Base-by-base conservation (phyloP, 2,329 filamentous ascomycete species). In the Sarocladium brachiariae region DNA sequence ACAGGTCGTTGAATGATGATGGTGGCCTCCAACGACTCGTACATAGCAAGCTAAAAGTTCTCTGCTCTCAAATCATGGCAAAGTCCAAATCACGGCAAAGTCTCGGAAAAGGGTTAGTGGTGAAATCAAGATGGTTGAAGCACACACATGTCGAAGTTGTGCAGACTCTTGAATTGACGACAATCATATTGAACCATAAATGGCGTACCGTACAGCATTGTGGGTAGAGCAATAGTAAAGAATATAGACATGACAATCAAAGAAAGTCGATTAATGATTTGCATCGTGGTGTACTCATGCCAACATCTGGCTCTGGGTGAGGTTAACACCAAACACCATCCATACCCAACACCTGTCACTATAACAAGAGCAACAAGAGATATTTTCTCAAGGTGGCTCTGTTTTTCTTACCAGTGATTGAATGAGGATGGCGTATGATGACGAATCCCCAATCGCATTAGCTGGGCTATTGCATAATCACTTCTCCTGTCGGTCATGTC, bases 1-100 rank as follows among this genome's bases (percentile, higher is more conserved):
- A 58, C 58, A 11, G 60, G 53, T 9, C 9, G 45, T n/a, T n/a
- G 16, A 16, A 31, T 8, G 8, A 8, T 14, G 8, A 8, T 14
- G 30, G 30, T 14, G 30, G 30, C 30, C 14, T 31, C 30, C 30
- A 31, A 8, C 30, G 30, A 14, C 30, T 31, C 14, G 30, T 31
- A 31, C n/a, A n/a, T n/a, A n/a, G n/a, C n/a, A n/a, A n/a, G n/a
- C n/a, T n/a, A n/a, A n/a, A n/a, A n/a, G n/a, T n/a, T n/a, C n/a
- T n/a, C n/a, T n/a, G n/a, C n/a, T n/a, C n/a, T n/a, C n/a, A n/a
- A n/a, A n/a, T n/a, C n/a, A n/a, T n/a, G n/a, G n/a, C n/a, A n/a
- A n/a, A n/a, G n/a, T n/a, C n/a, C n/a, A n/a, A n/a, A n/a, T n/a
- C n/a, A n/a, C n/a, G n/a, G n/a, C n/a, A n/a, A n/a, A n/a, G n/a